phyloP scores from a whole-genome alignment of 2,329 filamentous ascomycete species.

The Macrophomina tecta region DNA sequence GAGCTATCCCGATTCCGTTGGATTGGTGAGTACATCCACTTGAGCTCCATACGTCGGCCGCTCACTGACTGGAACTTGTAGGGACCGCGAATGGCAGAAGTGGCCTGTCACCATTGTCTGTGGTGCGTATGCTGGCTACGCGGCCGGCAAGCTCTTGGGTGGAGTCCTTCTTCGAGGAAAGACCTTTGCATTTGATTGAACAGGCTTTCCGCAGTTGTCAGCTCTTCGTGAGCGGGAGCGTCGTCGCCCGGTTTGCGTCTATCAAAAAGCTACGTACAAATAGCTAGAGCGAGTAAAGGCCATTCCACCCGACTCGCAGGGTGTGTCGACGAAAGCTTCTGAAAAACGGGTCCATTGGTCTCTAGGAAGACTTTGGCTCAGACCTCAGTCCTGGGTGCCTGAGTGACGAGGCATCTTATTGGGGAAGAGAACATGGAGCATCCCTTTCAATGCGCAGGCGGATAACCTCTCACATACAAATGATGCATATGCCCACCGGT shows the following conservation, averaged over 20 bases:
- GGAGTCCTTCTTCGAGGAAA: slow-evolving; percentile 57
- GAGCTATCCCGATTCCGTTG: slow-evolving; percentile 91
- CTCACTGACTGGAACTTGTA: slow-evolving; percentile 34
- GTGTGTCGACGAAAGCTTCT: not conserved
- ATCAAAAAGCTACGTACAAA: not conserved
- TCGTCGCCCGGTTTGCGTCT: not conserved
- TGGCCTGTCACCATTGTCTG: slow-evolving; percentile 93
- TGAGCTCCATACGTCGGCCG: not conserved
- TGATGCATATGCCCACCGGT: not conserved
- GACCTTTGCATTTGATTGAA: slow-evolving; percentile 51
- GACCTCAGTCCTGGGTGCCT: not conserved
- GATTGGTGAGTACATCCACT: slow-evolving; percentile 69
- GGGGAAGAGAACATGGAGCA: not conserved
- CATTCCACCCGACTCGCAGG: not conserved
- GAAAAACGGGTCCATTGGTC: not conserved
- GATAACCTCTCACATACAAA: not conserved
- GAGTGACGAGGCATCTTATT: not conserved
- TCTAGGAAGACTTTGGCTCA: not conserved
- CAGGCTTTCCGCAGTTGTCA: not conserved
- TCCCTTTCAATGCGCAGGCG: not conserved
- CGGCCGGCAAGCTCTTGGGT: slow-evolving; percentile 68
- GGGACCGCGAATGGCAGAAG: slow-evolving; percentile 97
- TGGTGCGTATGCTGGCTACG: slow-evolving; percentile 81
- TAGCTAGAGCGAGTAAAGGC: not conserved
- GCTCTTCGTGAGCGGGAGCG: no score